Conservation (phyloP, 495 filamentous ascomycete species). For the Neurospora sp. region DNA sequence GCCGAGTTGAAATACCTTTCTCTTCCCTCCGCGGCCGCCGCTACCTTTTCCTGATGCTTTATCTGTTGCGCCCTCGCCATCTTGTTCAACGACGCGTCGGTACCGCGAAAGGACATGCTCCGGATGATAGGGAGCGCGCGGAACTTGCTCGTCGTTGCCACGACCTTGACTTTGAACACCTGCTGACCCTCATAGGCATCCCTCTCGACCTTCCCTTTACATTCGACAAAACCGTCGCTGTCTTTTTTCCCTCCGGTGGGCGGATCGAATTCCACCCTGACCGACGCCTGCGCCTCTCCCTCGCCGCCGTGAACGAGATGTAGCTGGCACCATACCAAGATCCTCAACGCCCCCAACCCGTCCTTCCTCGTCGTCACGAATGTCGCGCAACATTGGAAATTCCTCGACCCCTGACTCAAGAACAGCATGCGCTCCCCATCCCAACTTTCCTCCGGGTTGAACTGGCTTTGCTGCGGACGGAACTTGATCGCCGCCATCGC, state of each 20-base stretch:
- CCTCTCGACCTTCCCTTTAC: background rate
- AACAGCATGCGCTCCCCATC: conserved; percentile 9
- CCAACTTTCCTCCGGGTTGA: conserved; percentile 11
- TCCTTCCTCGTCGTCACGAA: background rate
- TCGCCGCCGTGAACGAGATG: background rate
- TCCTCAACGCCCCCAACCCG: background rate
- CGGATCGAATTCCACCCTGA: background rate
- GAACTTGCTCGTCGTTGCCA: background rate
- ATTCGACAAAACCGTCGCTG: background rate
- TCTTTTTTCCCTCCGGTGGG: background rate
- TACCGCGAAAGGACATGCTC: no score
- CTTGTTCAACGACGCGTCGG: background rate
- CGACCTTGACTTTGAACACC: background rate
- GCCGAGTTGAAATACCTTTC: background rate
- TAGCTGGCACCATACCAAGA: background rate
- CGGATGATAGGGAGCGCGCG: background rate
- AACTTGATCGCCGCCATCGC: background rate
- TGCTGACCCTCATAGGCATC: background rate
- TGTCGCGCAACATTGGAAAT: background rate
- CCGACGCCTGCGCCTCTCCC: background rate
- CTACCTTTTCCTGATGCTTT: background rate
- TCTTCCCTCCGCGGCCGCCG: background rate
- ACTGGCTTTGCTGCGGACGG: background rate
- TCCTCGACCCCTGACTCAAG: conserved; percentile 6
- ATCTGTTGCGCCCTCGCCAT: background rate